These are phyloP conservation scores for Rhododendron griersonianum DNA, from an alignment of 148 eudicot genomes.

Conservation along the genomic window DNA sequence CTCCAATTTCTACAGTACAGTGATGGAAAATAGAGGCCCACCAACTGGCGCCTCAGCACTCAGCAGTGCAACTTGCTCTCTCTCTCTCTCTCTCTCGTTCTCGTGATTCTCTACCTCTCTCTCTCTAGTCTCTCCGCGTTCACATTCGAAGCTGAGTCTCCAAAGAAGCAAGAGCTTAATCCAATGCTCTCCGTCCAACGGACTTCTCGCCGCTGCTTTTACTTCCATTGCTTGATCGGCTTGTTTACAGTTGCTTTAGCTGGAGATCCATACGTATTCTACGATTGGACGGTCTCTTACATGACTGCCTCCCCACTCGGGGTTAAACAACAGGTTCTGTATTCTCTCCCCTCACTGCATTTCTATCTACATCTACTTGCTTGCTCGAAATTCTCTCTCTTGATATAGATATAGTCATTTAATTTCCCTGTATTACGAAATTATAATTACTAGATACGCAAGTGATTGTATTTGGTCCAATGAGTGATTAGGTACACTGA, in stretches of 20 bases:
- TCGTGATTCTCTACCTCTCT: no score
- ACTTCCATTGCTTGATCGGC: constrained; percentile 15
- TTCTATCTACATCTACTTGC: background rate
- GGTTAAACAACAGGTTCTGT: constrained; percentile 64
- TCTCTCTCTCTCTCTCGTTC: constrained; percentile 1
- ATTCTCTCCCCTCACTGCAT: constrained; percentile 5
- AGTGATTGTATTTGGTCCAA: background rate
- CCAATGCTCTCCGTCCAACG: constrained; percentile 25
- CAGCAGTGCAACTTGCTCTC: background rate
- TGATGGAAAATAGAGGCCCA: background rate
- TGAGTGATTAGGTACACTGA: background rate
- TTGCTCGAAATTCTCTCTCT: background rate
- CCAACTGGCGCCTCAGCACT: background rate
- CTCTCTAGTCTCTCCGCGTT: background rate
- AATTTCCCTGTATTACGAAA: background rate
- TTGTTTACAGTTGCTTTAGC: constrained; percentile 39
- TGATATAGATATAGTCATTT: background rate
- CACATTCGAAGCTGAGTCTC: background rate
- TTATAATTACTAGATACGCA: background rate
- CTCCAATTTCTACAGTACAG: background rate
- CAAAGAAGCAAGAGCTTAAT: background rate
- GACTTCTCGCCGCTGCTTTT: constrained; percentile 4
- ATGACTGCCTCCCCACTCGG: constrained; percentile 79
- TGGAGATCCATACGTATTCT: constrained; percentile 74
- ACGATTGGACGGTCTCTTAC: constrained; percentile 88